phyloP scores from a whole-genome alignment of 257 asterid genomes.

The Dorcoceras hygrometricum region DNA sequence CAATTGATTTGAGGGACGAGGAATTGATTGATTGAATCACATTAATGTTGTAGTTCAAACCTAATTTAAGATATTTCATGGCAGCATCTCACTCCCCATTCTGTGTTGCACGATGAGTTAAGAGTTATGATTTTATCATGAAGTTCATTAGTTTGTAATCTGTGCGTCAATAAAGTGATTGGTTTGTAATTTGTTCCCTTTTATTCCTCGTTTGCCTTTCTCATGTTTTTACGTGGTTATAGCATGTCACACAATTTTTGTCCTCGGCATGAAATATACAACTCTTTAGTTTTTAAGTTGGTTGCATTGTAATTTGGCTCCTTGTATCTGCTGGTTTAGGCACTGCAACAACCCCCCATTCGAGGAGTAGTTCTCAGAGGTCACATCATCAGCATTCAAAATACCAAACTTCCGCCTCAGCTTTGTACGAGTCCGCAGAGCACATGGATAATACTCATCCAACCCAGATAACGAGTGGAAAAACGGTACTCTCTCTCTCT shows the following conservation, averaged over 20 bases:
- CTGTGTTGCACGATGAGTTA: background rate
- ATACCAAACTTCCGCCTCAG: conserved; percentile 71
- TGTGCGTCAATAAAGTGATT: background rate
- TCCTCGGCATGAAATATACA: background rate
- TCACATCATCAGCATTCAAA: conserved; percentile 43
- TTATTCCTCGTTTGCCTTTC: background rate
- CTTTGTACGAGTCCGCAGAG: conserved; percentile 58
- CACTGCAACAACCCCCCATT: conserved; percentile 31
- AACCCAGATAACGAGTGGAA: conserved; percentile 40
- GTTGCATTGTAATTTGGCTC: background rate
- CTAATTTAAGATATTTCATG: background rate
- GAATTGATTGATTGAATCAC: background rate
- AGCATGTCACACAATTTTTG: conserved; percentile 3
- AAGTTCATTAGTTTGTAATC: background rate
- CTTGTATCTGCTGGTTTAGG: conserved; percentile 28
- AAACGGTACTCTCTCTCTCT: conserved; percentile 37
- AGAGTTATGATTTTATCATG: background rate
- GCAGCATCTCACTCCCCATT: background rate
- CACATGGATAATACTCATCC: conserved; percentile 36
- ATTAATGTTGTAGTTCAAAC: background rate
- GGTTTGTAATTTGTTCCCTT: background rate
- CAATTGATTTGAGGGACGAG: too few relatives aligned
- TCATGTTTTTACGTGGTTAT: background rate
- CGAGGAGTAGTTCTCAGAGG: conserved; percentile 43
- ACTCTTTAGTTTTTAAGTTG: conserved; percentile 6